phyloP scores from a whole-genome alignment of 2,329 filamentous ascomycete genomes.

The Coleophoma cylindrospora region DNA sequence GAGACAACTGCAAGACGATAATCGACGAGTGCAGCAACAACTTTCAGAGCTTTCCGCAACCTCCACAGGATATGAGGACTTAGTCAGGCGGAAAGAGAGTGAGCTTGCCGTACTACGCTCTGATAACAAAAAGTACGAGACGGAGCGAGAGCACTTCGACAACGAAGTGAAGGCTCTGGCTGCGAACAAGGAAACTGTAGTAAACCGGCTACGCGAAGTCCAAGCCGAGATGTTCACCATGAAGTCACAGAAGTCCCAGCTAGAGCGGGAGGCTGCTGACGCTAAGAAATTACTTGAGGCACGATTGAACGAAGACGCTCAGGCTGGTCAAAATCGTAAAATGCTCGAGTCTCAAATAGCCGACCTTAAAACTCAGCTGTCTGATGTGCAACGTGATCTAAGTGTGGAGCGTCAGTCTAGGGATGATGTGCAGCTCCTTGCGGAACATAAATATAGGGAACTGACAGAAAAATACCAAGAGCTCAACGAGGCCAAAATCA shows the following conservation, averaged over 20 bases:
- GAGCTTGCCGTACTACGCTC: conserved; percentile 80
- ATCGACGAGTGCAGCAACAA: conserved; percentile 76
- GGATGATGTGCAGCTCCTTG: conserved; percentile 86
- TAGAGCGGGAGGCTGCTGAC: conserved; percentile 85
- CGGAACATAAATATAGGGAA: conserved; percentile 79
- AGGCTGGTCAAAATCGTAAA: conserved; percentile 75
- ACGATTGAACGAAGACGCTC: conserved; percentile 82
- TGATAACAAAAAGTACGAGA: conserved; percentile 78
- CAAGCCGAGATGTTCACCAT: conserved; percentile 86
- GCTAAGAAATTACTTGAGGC: conserved; percentile 82
- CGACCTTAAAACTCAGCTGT: conserved; percentile 80
- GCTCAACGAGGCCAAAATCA: conserved; percentile 92
- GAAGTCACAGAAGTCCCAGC: conserved; percentile 75
- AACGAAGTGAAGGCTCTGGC: conserved; percentile 69
- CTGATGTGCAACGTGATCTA: conserved; percentile 79
- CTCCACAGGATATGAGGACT: conserved; percentile 90
- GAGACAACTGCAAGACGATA: conserved; percentile 73
- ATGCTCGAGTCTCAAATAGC: conserved; percentile 83
- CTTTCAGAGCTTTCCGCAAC: conserved; percentile 84
- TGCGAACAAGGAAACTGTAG: conserved; percentile 73
- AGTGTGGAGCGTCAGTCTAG: conserved; percentile 89
- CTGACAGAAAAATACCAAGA: conserved; percentile 81
- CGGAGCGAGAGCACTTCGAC: conserved; percentile 73
- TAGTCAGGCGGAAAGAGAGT: conserved; percentile 90
- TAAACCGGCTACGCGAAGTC: conserved; percentile 71